Evolutionary conservation across 371 early-diverging fungal species (phyloP), one percentile per base, ranked within the genome.

Genomic region (Apophysomyces sp.): DNA sequence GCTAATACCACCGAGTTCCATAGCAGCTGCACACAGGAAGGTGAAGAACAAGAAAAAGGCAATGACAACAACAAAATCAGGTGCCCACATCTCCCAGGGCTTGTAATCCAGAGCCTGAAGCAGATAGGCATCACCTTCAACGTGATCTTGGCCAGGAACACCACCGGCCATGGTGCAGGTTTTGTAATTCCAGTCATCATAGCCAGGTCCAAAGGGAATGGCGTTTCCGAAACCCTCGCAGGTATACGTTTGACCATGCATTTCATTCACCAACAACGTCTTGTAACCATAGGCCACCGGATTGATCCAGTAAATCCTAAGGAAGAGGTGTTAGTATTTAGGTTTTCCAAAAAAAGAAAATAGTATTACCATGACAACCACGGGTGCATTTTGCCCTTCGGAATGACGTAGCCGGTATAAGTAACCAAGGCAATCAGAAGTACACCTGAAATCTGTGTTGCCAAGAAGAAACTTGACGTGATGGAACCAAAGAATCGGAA

Each of bases 211-310:
- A 54, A 64, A 81, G 4, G 80, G 80, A 21, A 80, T 60, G 44
- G 71, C 58, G 32, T 69, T 74, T 2, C 68, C 60, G 16, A 78
- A 67, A 18, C 82, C 72, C 49, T 87, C 69, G 41, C 76, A 72
- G 12, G 75, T 55, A 52, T 65, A 71, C 2, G 57, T 0, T 5
- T 74, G 66, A 16, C 80, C 78, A 13, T 67, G 53, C 76, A 86
- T 84, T 65, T 91, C 92, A 66, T 89, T 88, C 32, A 75, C 65
- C 32, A 88, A 52, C 8, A 91, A 71, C 0, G 86, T 77, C 58
- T 83, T 73, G 61, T 78, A 81, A 0, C 84, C 86, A 63, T 89
- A 89, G 1, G 86, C 78, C 15, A 90, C 65, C 5, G 91, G 86
- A 51, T 81, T 85, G 36, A 88, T 77, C 81, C 84, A 89, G 16